Conservation (phyloP, 2,329 filamentous ascomycete species). For the Apiospora rasikravindrae region DNA sequence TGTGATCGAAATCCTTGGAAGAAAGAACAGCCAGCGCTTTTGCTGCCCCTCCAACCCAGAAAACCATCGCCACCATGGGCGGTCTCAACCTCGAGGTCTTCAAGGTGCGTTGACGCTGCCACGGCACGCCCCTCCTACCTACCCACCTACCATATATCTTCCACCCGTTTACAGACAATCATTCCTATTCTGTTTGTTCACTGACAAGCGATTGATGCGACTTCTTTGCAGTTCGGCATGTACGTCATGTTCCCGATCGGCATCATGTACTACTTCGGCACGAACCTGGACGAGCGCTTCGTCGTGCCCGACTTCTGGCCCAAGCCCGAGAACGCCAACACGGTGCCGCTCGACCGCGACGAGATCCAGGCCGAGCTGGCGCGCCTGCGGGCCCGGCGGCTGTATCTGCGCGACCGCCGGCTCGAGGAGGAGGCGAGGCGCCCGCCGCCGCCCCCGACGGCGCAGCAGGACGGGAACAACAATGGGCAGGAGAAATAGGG, state of each 20-base stretch:
- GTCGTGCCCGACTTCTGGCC: constrained; percentile 93
- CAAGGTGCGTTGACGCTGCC: constrained; percentile 64
- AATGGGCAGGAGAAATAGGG: constrained; percentile 14
- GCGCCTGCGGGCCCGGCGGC: constrained; percentile 64
- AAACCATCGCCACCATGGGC: constrained; percentile 59
- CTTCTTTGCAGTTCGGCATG: constrained; percentile 98
- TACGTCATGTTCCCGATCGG: constrained; percentile 99
- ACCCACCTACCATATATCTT: no score
- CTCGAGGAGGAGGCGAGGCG: constrained; percentile 45
- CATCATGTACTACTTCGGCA: constrained; percentile 99
- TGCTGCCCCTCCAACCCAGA: neutral
- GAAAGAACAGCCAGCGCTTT: neutral
- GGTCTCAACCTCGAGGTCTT: constrained; percentile 93
- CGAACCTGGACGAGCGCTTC: constrained; percentile 94
- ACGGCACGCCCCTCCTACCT: neutral
- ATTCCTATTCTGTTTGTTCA: no score
- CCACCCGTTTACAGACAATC: no score
- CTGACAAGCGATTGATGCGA: no score
- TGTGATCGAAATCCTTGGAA: neutral
- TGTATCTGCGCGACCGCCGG: constrained; percentile 79
- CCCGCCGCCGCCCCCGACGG: constrained; percentile 28
- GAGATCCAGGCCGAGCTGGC: constrained; percentile 85
- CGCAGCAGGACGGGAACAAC: constrained; percentile 31
- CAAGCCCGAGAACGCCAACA: constrained; percentile 76
- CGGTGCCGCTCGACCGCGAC: constrained; percentile 76